Conservation (phyloP, 345 rosid species). For the Brassica rapa region DNA sequence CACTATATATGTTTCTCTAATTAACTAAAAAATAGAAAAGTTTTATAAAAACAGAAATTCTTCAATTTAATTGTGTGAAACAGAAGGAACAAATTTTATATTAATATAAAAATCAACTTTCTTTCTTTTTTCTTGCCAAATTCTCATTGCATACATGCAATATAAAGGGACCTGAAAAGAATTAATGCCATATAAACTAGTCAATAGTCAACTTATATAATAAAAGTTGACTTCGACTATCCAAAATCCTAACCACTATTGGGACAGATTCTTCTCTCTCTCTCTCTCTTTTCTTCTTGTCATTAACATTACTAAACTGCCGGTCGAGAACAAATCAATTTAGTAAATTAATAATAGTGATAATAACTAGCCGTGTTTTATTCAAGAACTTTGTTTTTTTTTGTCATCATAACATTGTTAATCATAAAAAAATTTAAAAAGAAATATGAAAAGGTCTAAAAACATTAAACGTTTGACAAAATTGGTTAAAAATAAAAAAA, state of each 20-base stretch:
- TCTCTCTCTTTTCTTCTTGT: neutral
- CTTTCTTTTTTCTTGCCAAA: conserved; percentile 14
- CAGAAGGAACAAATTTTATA: neutral
- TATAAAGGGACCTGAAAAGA: neutral
- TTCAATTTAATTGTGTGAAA: neutral
- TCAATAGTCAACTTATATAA: conserved; percentile 22
- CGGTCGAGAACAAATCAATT: neutral
- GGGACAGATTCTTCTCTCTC: neutral
- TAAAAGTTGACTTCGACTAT: conserved; percentile 29
- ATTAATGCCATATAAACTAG: conserved; percentile 3
- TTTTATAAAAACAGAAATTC: neutral
- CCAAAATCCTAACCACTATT: conserved; percentile 1
- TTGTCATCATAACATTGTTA: neutral
- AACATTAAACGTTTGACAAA: conserved; percentile 12
- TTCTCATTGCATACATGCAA: conserved; percentile 8
- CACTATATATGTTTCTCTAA: too few species aligned
- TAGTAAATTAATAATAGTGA: neutral
- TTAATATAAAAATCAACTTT: neutral
- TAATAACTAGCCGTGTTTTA: neutral
- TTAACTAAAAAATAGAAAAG: neutral
- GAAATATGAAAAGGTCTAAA: conserved; percentile 25
- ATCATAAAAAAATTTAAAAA: neutral
- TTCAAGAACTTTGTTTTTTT: neutral
- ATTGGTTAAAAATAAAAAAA: neutral
- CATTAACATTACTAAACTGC: neutral